Base-by-base conservation (phyloP, 2,329 filamentous ascomycete genomes). In the Colletotrichum filicis region DNA sequence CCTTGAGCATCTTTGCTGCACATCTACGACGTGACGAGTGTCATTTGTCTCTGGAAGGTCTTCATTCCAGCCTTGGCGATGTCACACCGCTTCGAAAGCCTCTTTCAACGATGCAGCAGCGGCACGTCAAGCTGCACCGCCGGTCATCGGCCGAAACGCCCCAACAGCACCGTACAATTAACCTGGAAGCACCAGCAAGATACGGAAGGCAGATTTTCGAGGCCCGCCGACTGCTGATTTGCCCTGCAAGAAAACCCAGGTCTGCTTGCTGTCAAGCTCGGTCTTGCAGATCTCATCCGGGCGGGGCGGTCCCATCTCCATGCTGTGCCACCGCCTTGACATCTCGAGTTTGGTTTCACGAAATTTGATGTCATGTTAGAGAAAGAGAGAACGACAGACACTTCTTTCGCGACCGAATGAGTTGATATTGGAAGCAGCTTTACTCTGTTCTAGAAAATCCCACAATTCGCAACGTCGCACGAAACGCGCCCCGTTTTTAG, bases 321-420 rank as follows among this genome's bases (percentile, higher is more conserved):
- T 64, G 66, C 70, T 70, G 70, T 70, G 70, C 70, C 70, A 70
- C 70, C 70, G 70, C 70, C 70, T 60, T 69, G 70, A 69, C 70
- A 52, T 30, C 53, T 46, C 6, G 16, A n/a, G 30, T 55, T 16
- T n/a, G 58, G 66, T 73, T 73, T 69, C 70, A 69, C 46, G 58
- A 59, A 5, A 49, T 37, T 67, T 37, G 59, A 19, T 52, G 30
- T 32, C 59, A 55, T 68, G 52, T 49, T n/a, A 26, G 58, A 63
- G 22, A n/a, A 49, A 63, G 42, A 35, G n/a, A 49, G n/a, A 49
- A 26, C 9, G 58, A 64, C 49, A 35, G 37, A 19, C 37, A 3
- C 37, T 37, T 1, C 7, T 9, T 55, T 69, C 59, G 58, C 60
- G 66, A 60, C 70, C 58, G 66, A 64, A 57, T 8, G 19, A n/a